Conservation (phyloP, 495 filamentous ascomycete genomes). For the Chaetomium cochliodes region DNA sequence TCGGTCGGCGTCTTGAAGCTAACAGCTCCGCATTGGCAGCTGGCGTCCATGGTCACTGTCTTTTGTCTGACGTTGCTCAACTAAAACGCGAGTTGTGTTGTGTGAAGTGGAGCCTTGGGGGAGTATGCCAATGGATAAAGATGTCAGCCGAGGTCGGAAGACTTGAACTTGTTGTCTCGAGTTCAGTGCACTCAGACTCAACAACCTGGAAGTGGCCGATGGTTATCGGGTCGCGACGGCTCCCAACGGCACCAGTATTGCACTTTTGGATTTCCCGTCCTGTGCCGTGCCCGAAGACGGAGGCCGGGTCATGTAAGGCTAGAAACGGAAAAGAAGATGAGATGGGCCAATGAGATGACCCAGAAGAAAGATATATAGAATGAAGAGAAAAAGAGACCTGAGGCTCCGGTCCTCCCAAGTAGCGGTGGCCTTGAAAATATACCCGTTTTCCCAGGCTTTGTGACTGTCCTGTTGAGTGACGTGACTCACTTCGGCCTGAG, state of each 20-base stretch:
- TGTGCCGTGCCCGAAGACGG: slow-evolving; percentile 22
- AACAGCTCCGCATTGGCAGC: slow-evolving; percentile 63
- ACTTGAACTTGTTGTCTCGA: background rate
- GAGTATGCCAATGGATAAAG: background rate
- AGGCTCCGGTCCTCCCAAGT: background rate
- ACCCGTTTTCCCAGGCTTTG: slow-evolving; percentile 3
- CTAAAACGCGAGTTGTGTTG: background rate
- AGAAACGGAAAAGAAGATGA: background rate
- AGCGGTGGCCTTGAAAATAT: slow-evolving; percentile 9
- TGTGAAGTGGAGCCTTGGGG: background rate
- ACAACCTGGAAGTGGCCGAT: background rate
- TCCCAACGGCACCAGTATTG: slow-evolving; percentile 10
- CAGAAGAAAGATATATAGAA: background rate
- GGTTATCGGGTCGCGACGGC: slow-evolving; percentile 13
- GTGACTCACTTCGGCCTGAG: slow-evolving; percentile 16
- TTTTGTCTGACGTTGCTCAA: background rate
- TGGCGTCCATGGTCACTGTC: slow-evolving; percentile 47
- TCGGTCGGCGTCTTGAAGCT: slow-evolving; percentile 58
- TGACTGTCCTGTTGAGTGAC: slow-evolving; percentile 5
- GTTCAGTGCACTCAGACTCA: background rate
- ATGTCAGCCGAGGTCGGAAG: background rate
- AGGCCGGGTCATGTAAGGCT: background rate
- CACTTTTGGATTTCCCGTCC: background rate
- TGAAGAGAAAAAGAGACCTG: background rate
- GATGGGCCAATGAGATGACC: background rate